Percentiles rank a stretch among this genome's conserved stretches.
Evolutionary conservation across 2,329 filamentous ascomycete species (phyloP).

Genomic region (Rasamsonia emersonii): DNA sequence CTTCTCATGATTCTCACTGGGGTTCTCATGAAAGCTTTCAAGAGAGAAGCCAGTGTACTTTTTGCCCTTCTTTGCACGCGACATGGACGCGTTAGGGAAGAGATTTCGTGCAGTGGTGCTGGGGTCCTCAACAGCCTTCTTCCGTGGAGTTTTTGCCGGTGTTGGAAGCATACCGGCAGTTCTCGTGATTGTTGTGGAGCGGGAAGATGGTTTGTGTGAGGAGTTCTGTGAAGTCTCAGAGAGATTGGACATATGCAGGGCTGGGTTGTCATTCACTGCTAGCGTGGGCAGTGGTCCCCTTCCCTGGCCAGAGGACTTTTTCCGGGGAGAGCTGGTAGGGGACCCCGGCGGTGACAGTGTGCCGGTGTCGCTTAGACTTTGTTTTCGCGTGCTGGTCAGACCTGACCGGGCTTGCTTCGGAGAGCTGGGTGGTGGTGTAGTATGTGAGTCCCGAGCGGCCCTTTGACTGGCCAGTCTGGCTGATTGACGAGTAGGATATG

Average conservation of each 20-base stretch:
- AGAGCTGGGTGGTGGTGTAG: slow-evolving; percentile 24
- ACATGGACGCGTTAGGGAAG: slow-evolving; percentile 42
- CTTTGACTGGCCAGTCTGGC: slow-evolving; percentile 30
- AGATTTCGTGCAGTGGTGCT: slow-evolving; percentile 45
- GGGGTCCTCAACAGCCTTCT: slow-evolving; percentile 40
- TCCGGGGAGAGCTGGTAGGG: slow-evolving; percentile 19
- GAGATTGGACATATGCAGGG: slow-evolving; percentile 14
- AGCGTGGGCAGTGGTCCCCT: too few species aligned
- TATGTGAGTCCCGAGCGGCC: slow-evolving; percentile 16
- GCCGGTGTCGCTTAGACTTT: slow-evolving; percentile 13
- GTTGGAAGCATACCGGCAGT: slow-evolving; percentile 48
- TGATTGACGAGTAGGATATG: slow-evolving; percentile 32
- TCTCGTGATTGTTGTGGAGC: slow-evolving; percentile 23
- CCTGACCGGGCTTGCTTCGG: slow-evolving; percentile 11
- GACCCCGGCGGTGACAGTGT: slow-evolving; percentile 23
- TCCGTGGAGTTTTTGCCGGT: slow-evolving; percentile 54
- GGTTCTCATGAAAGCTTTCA: slow-evolving; percentile 33
- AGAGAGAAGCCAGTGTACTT: slow-evolving; percentile 38
- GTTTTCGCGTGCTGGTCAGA: slow-evolving; percentile 14
- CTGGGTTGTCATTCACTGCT: slow-evolving; percentile 12
- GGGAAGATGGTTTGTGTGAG: slow-evolving; percentile 14
- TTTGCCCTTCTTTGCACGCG: slow-evolving; percentile 39
- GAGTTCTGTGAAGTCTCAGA: slow-evolving; percentile 16
- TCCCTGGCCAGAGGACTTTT: slow-evolving; percentile 13
- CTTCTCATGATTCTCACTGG: slow-evolving; percentile 23